Evolutionary conservation across 2,329 filamentous ascomycete species (phyloP), one percentile per base, ranked within the genome.

Genomic region (Beauveria scarabaeidicola): DNA sequence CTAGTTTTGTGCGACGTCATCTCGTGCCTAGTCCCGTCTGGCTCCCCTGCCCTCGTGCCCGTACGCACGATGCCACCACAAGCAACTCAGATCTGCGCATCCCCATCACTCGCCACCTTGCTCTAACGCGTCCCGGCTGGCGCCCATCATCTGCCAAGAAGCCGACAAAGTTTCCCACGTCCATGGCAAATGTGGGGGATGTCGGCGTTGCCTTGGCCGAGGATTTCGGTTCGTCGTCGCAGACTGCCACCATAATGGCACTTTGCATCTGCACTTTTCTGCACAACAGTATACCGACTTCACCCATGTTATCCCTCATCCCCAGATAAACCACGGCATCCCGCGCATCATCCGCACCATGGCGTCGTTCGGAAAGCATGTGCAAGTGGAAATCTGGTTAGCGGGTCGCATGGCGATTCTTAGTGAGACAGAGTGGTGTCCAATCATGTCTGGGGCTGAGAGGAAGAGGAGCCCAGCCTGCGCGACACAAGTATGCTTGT

Each of bases 381-480:
- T 57, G 54, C 54, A 57, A 57, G 36, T 57, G 44, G 44, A 29
- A 36, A 57, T 41, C 44, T 50, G 15, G 54, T 44, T 19, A 13
- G 32, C 43, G 19, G 43, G 54, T 25, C 32, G 11, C 32, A 15
- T 6, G 25, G 27, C 41, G 19, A 9, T 32, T 46, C 32, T 44
- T 56, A 23, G 41, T 47, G 53, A 56, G 41, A 56, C 53, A 25
- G 44, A 5, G 54, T 50, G 36, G 53, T 23, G 44, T 29, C 21
- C 21, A 11, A 29, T 40, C 44, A 56, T 48, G 53, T 25, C 29
- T 38, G 19, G 29, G 11, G 21, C 25, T n/a, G 32, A 7, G 9
- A 19, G 27, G 51, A 38, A 38, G 51, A 38, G 13, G 10, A 47
- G 11, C 41, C 41, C 21, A 46, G 21, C 21, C 43, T 36, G 11